These are phyloP conservation scores for Exophiala lecanii-corni DNA, from an alignment of 2,329 filamentous ascomycete genomes.

Conservation along the genomic window DNA sequence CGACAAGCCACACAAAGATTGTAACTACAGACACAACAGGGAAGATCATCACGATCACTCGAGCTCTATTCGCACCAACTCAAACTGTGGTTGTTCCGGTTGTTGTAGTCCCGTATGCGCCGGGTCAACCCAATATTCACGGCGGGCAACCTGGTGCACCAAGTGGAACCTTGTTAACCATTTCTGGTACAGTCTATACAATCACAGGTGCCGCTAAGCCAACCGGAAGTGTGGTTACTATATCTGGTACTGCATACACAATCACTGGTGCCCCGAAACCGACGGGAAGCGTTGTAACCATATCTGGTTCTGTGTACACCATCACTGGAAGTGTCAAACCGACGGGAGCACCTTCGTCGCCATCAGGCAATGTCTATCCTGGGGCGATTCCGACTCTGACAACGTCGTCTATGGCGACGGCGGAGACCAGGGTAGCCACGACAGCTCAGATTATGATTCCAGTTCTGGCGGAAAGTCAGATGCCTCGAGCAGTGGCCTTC, in stretches of 20 bases:
- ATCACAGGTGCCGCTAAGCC: background rate
- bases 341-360: no score
- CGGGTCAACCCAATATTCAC: background rate
- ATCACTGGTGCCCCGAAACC: background rate
- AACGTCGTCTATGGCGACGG: no score
- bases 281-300: background rate
- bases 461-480: no score
- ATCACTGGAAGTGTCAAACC: background rate
- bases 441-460: no score
- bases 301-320: background rate
- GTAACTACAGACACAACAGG: background rate
- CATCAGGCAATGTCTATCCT: no score
- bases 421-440: no score
- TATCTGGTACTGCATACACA: background rate
- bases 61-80: background rate
- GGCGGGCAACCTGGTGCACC: background rate
- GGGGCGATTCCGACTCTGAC: no score
- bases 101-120: background rate
- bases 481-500: no score
- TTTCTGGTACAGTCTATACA: background rate
- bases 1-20: background rate
- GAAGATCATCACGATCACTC: constrained; percentile 1
- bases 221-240: background rate
- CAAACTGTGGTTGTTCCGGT: background rate
- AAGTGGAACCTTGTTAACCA: background rate